These are phyloP conservation scores for Vanrija sp. DNA, from an alignment of 1,284 basidiomycete species.

Conservation along the genomic window DNA sequence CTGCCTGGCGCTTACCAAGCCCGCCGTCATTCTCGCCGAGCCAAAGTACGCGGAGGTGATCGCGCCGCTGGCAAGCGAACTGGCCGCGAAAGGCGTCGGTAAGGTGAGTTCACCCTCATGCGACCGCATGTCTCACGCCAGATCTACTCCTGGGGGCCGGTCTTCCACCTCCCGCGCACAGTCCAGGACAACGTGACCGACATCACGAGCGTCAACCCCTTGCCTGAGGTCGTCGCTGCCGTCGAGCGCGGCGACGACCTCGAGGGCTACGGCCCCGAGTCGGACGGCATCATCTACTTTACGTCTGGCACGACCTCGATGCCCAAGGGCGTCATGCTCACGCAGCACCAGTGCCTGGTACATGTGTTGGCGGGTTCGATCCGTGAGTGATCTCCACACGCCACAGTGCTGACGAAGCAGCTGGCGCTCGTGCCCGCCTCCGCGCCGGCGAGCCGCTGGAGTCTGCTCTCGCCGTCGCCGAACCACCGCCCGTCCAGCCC, in stretches of 20 bases:
- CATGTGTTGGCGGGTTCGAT: slow-evolving; percentile 32
- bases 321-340: slow-evolving; percentile 44
- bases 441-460: slow-evolving; percentile 8
- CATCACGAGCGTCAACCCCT: not conserved
- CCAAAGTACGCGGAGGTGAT: slow-evolving; percentile 27
- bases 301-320: slow-evolving; percentile 36
- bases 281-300: slow-evolving; percentile 44
- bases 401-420: not conserved
- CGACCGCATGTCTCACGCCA: not conserved
- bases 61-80: slow-evolving; percentile 1
- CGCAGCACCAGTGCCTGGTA: slow-evolving; percentile 39
- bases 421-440: slow-evolving; percentile 22
- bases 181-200: not conserved
- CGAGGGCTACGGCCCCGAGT: slow-evolving; percentile 29
- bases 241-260: slow-evolving; percentile 11
- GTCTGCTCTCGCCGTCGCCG: slow-evolving; percentile 7
- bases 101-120: not conserved
- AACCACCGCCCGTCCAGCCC: slow-evolving; percentile 8
- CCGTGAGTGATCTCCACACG: slow-evolving; percentile 9
- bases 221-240: not conserved
- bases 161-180: not conserved
- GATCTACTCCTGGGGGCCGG: not conserved
- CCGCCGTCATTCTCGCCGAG: slow-evolving; percentile 29
- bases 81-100: not conserved
- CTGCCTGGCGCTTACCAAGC: slow-evolving; percentile 22